Percentiles rank a stretch among this genome's conserved stretches.
Conservation (phyloP, 2,329 filamentous ascomycete species). For the Fusarium cyanostomum region DNA sequence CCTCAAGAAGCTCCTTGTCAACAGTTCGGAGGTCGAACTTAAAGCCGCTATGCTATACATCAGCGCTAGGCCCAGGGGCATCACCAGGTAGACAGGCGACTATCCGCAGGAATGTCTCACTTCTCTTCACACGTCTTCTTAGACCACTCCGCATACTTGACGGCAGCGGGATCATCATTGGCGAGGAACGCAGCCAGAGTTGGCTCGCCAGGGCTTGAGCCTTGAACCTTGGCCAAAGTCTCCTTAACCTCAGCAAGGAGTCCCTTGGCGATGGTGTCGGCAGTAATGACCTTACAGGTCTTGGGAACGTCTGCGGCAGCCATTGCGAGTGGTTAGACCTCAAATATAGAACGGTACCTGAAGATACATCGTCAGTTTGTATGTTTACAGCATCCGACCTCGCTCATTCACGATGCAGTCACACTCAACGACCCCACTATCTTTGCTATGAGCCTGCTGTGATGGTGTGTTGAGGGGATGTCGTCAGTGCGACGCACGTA, state of each 20-base stretch:
- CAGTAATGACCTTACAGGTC: slow-evolving; percentile 93
- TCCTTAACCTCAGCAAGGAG: slow-evolving; percentile 81
- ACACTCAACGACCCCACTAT: slow-evolving; percentile 34
- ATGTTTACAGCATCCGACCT: slow-evolving; percentile 5
- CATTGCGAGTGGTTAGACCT: slow-evolving; percentile 36
- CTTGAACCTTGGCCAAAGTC: slow-evolving; percentile 76
- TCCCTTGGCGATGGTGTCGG: slow-evolving; percentile 84
- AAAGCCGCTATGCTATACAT: slow-evolving; percentile 73
- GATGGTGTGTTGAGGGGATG: slow-evolving; percentile 15
- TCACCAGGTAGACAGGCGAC: slow-evolving; percentile 33
- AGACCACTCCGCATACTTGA: slow-evolving; percentile 97
- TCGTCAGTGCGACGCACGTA: slow-evolving; percentile 21
- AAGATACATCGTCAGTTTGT: slow-evolving; percentile 19
- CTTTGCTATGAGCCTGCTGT: slow-evolving; percentile 25
- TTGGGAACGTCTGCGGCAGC: slow-evolving; percentile 57
- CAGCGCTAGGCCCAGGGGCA: slow-evolving; percentile 34
- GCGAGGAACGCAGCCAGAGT: slow-evolving; percentile 91
- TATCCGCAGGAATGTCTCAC: slow-evolving; percentile 64
- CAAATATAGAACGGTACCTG: slow-evolving; percentile 17
- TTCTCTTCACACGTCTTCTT: slow-evolving; percentile 96
- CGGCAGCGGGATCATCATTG: slow-evolving; percentile 88
- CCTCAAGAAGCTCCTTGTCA: slow-evolving; percentile 88
- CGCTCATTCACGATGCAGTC: slow-evolving; percentile 27
- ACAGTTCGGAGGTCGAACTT: slow-evolving; percentile 86
- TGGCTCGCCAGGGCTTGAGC: slow-evolving; percentile 65